Evolutionary conservation across 129 eudicot genomes (phyloP), one percentile per base, ranked within the genome.

Genomic region (Saposhnikovia divaricata): DNA sequence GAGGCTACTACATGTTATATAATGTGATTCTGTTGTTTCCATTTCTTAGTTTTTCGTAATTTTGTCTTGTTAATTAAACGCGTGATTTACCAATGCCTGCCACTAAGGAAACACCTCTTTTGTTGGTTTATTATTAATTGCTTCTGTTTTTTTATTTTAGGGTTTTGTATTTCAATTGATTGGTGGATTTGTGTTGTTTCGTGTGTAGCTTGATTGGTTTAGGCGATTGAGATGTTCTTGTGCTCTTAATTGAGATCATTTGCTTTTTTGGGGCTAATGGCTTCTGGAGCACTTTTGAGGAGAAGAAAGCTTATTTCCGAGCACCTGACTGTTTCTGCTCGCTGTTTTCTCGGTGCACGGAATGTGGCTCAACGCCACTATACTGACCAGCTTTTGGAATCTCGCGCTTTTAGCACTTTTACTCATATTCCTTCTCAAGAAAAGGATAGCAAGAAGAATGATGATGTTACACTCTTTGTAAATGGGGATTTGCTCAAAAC

Each of bases 231-330:
- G 76, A 80, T 82, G 81, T 68, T 74, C 40, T 76, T 46, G 76
- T 76, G 81, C 46, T 78, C 69, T 38, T 47, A 28, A 28, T 23
- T 57, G 73, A 74, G 81, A 69, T 38, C 25, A 55, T 48, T 78
- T 47, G 21, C 34, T 31, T 53, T 68, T 82, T 44, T 61, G 6
- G 16, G 43, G 37, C 3, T 44, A 79, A 92, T 93, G 98, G 96
- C 98, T 80, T 89, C 93, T 75, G 79, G 96, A 86, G 93, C 96
- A 72, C 85, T 93, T 83, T 79, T 93, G 80, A 85, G 84, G 82
- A 89, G 87, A 87, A 85, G 85, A 69, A 84, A 77, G 81, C 46
- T 78, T 84, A 80, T 93, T 21, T 72, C 88, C 3, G 90, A 86
- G 82, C 86, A 90, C 23, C 47, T 86, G 70, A 84, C 82, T 75